phyloP scores from a whole-genome alignment of 179 eudicot species.

The Beta lomatogona region DNA sequence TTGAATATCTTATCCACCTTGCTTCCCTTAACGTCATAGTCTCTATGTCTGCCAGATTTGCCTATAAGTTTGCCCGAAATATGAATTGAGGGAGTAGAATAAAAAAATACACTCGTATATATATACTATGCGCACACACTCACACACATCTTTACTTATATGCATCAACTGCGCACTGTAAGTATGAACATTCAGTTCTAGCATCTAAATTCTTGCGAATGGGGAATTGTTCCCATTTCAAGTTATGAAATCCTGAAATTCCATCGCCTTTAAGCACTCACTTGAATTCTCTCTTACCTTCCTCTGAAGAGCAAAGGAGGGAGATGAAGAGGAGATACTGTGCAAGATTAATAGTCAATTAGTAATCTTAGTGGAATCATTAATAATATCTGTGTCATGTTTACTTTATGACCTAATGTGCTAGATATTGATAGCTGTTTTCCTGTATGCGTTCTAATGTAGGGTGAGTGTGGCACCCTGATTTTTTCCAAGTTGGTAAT shows the following conservation, averaged over 20 bases:
- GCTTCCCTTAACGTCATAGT: constrained; percentile 49
- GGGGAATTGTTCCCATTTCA: too few species aligned
- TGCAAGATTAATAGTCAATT: not conserved
- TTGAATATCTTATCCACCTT: constrained; percentile 38
- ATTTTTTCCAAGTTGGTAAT: not conserved
- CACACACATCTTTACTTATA: not conserved
- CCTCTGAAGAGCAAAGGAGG: too few species aligned
- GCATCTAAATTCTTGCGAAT: too few species aligned
- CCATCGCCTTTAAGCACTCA: too few species aligned
- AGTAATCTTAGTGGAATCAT: too few species aligned
- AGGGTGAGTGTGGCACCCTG: not conserved
- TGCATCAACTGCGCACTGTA: not conserved
- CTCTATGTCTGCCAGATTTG: constrained; percentile 33
- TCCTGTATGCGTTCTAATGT: not conserved
- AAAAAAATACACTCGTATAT: not conserved
- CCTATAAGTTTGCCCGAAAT: constrained; percentile 30
- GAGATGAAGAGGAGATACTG: not conserved
- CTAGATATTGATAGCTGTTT: not conserved
- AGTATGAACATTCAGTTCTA: too few species aligned
- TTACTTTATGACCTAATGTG: too few species aligned
- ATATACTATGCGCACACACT: not conserved
- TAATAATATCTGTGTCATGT: too few species aligned
- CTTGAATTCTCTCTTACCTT: too few species aligned
- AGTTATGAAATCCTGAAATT: too few species aligned
- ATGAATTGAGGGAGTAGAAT: not conserved